Evolutionary conservation across 192 early-diverging fungal species (phyloP).

Genomic region (Lobosporangium transversale): DNA sequence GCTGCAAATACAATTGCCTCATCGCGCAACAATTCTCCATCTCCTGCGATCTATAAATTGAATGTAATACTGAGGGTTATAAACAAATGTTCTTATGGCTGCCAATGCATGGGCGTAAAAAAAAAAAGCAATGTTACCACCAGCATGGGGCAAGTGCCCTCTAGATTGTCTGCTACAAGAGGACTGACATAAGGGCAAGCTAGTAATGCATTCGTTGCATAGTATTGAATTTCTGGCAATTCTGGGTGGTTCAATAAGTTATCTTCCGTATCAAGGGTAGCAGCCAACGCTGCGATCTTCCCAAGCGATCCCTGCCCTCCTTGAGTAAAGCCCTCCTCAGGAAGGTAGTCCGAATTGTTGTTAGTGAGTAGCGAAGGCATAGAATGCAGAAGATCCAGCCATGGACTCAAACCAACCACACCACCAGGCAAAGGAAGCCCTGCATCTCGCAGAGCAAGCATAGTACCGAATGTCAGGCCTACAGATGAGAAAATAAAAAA

Average conservation of each 20-base stretch:
- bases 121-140: conserved; percentile 43
- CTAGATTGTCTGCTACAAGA: conserved; percentile 47
- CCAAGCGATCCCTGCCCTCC: conserved; percentile 20
- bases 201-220: conserved; percentile 56
- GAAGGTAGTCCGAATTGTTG: conserved; percentile 53
- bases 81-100: too few relatives aligned
- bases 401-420: conserved; percentile 67
- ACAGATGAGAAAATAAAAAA: not conserved
- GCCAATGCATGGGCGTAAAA: too few relatives aligned
- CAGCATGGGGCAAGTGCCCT: conserved; percentile 54
- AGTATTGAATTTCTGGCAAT: conserved; percentile 54
- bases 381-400: conserved; percentile 64
- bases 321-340: conserved; percentile 47
- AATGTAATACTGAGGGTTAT: too few relatives aligned
- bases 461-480: conserved; percentile 60
- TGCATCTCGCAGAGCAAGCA: conserved; percentile 67
- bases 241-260: conserved; percentile 33
- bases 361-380: conserved; percentile 53
- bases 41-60: conserved; percentile 52
- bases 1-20: conserved; percentile 58
- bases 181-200: conserved; percentile 59
- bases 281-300: conserved; percentile 16
- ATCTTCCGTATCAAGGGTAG: conserved; percentile 7
- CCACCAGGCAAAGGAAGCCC: conserved; percentile 66
- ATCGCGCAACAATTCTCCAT: conserved; percentile 58